phyloP scores from a whole-genome alignment of 2,329 filamentous ascomycete genomes.

The Chrysoporthe deuterocubensis region DNA sequence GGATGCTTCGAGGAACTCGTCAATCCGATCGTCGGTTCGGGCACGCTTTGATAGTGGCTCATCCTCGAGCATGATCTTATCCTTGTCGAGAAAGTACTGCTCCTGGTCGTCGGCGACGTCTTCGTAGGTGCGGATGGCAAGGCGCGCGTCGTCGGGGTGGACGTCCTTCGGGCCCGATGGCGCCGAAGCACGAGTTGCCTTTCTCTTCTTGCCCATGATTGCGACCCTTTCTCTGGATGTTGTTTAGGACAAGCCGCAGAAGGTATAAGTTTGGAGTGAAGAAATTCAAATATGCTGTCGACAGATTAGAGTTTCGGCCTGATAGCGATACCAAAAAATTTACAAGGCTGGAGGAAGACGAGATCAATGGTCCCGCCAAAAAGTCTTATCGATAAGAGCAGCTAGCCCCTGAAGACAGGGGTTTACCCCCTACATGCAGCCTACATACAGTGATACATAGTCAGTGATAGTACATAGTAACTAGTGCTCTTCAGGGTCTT shows the following conservation, averaged over 20 bases:
- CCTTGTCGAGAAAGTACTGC: conserved; percentile 85
- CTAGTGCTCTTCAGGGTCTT: neutral
- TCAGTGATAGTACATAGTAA: neutral
- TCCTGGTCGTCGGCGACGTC: conserved; percentile 94
- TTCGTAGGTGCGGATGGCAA: conserved; percentile 69
- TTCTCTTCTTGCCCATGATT: conserved; percentile 71
- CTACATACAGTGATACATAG: neutral
- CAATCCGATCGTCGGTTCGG: conserved; percentile 71
- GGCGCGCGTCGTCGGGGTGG: conserved; percentile 62
- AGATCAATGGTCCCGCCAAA: conserved; percentile 3
- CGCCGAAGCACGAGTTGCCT: conserved; percentile 59
- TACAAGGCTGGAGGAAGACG: neutral
- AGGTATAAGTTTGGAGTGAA: neutral
- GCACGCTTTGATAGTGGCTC: conserved; percentile 77
- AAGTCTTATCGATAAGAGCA: conserved; percentile 22
- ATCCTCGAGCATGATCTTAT: conserved; percentile 86
- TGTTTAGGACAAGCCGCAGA: neutral
- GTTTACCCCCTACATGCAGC: neutral
- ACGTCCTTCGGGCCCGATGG: conserved; percentile 58
- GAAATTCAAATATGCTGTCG: neutral
- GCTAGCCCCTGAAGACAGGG: neutral
- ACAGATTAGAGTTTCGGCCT: neutral
- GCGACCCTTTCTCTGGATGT: neutral
- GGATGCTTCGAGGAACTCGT: conserved; percentile 60
- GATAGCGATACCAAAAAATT: neutral